Percentiles rank a stretch among this genome's conserved stretches.
These are phyloP conservation scores for Immersiporthe knoxdaviesiana DNA, from an alignment of 2,329 filamentous ascomycete species.

Conservation along the genomic window DNA sequence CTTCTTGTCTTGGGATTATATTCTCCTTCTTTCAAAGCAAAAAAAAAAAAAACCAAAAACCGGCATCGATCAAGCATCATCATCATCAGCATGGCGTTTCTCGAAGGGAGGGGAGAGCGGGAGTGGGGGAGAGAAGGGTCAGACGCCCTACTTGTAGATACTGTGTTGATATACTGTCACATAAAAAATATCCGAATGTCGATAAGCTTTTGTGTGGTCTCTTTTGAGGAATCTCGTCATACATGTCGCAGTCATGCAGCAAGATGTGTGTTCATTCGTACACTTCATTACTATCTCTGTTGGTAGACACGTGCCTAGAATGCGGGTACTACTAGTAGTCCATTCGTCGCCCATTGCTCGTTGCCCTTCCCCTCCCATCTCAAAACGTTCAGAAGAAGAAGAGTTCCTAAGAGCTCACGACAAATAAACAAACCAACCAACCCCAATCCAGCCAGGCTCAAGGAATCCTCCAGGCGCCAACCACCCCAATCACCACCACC, in stretches of 20 bases:
- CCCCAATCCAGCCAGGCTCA: not conserved
- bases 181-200: not conserved
- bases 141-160: not conserved
- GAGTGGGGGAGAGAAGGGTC: not conserved
- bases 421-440: no score
- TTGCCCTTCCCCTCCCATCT: not conserved
- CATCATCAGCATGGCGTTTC: conserved; percentile 27
- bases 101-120: not conserved
- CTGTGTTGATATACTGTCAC: not conserved
- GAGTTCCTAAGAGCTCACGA: no score
- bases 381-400: not conserved
- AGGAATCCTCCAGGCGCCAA: not conserved
- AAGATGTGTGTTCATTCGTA: conserved; percentile 18
- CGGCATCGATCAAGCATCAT: conserved; percentile 22
- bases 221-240: no score
- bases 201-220: not conserved
- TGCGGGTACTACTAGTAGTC: not conserved
- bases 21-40: not conserved
- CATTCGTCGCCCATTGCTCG: not conserved
- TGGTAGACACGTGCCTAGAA: conserved; percentile 7
- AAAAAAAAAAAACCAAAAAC: no score
- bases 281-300: conserved; percentile 28
- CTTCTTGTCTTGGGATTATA: not conserved
- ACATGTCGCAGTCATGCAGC: not conserved
- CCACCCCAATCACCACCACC: not conserved